Conservation (phyloP, 2,329 filamentous ascomycete species). For the Thielaviopsis ethacetica region DNA sequence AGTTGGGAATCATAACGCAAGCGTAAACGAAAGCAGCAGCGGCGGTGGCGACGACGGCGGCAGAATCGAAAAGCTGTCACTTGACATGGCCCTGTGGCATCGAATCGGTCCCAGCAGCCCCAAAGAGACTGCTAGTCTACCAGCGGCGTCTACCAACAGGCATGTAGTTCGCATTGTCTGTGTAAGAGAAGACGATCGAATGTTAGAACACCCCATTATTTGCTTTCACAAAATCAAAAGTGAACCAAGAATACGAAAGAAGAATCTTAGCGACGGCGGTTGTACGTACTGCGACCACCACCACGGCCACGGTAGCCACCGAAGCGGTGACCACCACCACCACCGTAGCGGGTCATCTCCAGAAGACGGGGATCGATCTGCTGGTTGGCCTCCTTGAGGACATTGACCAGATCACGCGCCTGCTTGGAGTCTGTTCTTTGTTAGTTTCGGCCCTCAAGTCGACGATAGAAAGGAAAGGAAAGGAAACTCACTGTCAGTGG, state of each 20-base stretch:
- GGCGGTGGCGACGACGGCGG: background rate
- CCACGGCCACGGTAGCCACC: slow-evolving; percentile 53
- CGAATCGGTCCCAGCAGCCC: background rate
- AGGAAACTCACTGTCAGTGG: slow-evolving; percentile 83
- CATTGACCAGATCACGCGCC: slow-evolving; percentile 87
- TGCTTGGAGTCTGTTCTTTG: slow-evolving; percentile 58
- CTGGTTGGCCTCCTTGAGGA: slow-evolving; percentile 94
- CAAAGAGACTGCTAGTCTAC: slow-evolving; percentile 22
- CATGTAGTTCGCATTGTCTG: slow-evolving; percentile 33
- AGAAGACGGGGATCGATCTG: slow-evolving; percentile 88
- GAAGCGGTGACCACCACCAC: slow-evolving; percentile 60
- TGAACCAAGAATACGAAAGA: background rate
- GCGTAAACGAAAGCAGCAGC: background rate
- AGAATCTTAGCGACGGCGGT: slow-evolving; percentile 19
- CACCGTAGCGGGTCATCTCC: slow-evolving; percentile 89
- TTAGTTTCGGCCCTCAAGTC: slow-evolving; percentile 19
- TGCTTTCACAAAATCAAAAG: background rate
- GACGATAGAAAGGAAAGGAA: background rate
- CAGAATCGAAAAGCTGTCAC: background rate
- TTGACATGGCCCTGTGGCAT: background rate
- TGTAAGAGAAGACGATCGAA: background rate
- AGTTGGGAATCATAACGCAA: slow-evolving; percentile 9
- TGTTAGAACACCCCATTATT: background rate
- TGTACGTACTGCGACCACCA: slow-evolving; percentile 31
- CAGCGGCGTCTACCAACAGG: slow-evolving; percentile 34